A percentile compares a stretch with the other conserved stretches of the same genome.
phyloP scores from a whole-genome alignment of 2,329 filamentous ascomycete genomes.

The Aspergillus sp. region DNA sequence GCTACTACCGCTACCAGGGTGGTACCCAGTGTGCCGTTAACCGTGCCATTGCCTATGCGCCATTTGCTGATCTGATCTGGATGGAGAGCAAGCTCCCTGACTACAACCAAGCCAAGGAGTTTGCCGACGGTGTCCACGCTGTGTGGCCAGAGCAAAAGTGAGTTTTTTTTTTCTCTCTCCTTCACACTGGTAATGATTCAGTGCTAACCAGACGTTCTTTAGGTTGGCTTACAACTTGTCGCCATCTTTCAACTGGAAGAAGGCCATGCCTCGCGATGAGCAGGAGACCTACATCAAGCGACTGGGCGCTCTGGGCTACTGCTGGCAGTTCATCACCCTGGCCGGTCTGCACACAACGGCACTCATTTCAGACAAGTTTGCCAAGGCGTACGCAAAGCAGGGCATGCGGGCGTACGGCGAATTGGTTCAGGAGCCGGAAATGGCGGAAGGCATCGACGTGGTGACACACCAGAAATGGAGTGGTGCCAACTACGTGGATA shows the following conservation, averaged over 20 bases:
- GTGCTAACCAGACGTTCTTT: slow-evolving; percentile 12
- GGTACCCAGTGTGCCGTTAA: slow-evolving; percentile 89
- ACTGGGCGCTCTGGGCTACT: slow-evolving; percentile 83
- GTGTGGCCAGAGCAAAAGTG: slow-evolving; percentile 96
- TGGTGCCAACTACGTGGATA: slow-evolving; percentile 90
- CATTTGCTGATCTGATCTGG: slow-evolving; percentile 95
- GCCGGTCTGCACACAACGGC: slow-evolving; percentile 94
- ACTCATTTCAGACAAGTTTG: slow-evolving; percentile 85
- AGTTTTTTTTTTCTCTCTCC: slow-evolving; percentile 28
- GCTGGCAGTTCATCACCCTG: slow-evolving; percentile 99
- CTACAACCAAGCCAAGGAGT: slow-evolving; percentile 84
- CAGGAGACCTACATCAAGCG: slow-evolving; percentile 97
- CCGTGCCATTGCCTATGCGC: slow-evolving; percentile 84
- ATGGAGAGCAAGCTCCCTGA: slow-evolving; percentile 99
- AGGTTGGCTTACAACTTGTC: slow-evolving; percentile 97
- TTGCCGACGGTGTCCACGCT: slow-evolving; percentile 87
- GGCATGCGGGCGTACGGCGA: slow-evolving; percentile 98
- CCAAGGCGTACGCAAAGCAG: slow-evolving; percentile 70
- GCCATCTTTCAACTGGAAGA: slow-evolving; percentile 99
- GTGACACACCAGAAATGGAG: slow-evolving; percentile 99
- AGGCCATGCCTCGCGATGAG: slow-evolving; percentile 83
- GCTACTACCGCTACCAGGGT: slow-evolving; percentile 88
- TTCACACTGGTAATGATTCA: not conserved
- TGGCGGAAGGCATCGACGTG: slow-evolving; percentile 83
- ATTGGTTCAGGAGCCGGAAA: slow-evolving; percentile 96